Evolutionary conservation across 495 filamentous ascomycete genomes (phyloP), one percentile per base, ranked within the genome.

Genomic region (Amphirosellinia nigrospora): DNA sequence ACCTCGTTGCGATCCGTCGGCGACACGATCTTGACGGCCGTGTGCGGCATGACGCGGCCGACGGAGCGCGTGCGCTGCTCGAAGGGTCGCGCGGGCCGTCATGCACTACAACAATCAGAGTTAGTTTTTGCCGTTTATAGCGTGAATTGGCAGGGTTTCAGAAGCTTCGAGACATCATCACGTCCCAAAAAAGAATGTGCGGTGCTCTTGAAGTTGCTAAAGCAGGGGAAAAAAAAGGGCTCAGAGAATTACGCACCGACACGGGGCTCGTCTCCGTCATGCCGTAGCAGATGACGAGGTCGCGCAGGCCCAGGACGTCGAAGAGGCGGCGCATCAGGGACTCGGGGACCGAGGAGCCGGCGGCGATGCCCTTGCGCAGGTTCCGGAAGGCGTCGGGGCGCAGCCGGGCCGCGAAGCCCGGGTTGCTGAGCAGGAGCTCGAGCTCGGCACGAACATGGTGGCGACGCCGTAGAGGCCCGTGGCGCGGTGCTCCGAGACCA

Each of bases 231-330:
- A n/a, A n/a, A n/a, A n/a, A n/a, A n/a, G n/a, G n/a, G n/a, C n/a
- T n/a, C n/a, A n/a, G n/a, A n/a, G n/a, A n/a, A n/a, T n/a, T n/a
- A n/a, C n/a, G n/a, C n/a, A n/a, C n/a, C n/a, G 89, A 92, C 0
- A 97, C 94, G n/a, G 96, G 96, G 58, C 88, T 90, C 0, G 96
- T 99, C 80, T 99, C 96, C 16, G 96, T 99, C 96, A 99, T 99
- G 45, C 94, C 96, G 79, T 99, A 99, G 83, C 96, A 97, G 73
- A 97, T 98, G 0, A 94, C 97, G 65, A 98, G 76, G 36, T 97
- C 92, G 0, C 87, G 89, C 36, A 99, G 82, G 58, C 96, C 96
- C 6, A 98, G 82, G n/a, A 77, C 83, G 43, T 82, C 82, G 73
- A 95, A 92, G 19, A 99, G 77, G 68, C 88, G 90, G 19, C 89